Conservation (phyloP, 345 rosid genomes). For the Citrus australasica region DNA sequence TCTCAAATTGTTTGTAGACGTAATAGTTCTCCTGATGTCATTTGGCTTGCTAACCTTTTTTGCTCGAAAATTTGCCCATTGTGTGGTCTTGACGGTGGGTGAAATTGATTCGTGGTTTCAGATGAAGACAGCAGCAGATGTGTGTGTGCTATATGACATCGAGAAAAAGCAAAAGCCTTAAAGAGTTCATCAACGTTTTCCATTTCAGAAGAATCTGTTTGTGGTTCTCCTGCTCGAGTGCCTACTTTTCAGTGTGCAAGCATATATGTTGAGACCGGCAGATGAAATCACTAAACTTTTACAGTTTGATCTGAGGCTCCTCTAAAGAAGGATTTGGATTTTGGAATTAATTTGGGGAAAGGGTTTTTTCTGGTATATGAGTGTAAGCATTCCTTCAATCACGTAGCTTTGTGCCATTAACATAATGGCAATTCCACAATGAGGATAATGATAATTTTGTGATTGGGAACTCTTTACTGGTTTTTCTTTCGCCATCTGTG, state of each 20-base stretch:
- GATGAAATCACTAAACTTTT: background rate
- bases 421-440: background rate
- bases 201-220: background rate
- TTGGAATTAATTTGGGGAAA: background rate
- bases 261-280: background rate
- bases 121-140: constrained; percentile 95
- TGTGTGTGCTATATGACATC: constrained; percentile 52
- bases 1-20: no score
- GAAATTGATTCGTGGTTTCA: constrained; percentile 28
- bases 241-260: background rate
- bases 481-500: no score
- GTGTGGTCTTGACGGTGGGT: background rate
- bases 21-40: no score
- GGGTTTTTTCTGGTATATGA: background rate
- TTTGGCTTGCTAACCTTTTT: background rate
- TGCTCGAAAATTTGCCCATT: background rate
- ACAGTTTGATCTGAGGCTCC: background rate
- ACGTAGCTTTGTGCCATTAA: background rate
- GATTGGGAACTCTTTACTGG: background rate
- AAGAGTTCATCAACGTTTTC: background rate
- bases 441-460: background rate
- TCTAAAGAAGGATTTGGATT: background rate
- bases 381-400: background rate
- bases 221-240: background rate
- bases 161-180: constrained; percentile 52